Evolutionary conservation across 768 basidiomycete genomes (phyloP), one percentile per base, ranked within the genome.

Genomic region (Phanerodontia chrysosporium): DNA sequence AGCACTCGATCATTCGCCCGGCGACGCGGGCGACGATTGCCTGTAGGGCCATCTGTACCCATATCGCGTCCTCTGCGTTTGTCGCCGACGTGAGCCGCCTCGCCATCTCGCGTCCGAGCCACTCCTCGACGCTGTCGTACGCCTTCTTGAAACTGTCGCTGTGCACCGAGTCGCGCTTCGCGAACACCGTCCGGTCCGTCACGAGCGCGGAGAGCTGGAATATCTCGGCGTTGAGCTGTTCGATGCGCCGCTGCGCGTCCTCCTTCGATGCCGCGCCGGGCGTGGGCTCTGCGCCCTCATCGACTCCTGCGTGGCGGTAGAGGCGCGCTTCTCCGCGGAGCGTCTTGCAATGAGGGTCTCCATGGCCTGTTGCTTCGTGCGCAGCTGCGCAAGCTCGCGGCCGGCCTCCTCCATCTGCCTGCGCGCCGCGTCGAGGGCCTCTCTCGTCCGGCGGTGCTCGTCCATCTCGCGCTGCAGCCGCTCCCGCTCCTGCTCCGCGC

Each of bases 201-300:
- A 83, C 74, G 58, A 71, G 73, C 0, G 78, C 77, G 1, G 81
- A 78, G 16, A 75, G 75, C 62, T 83, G 79, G 36, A 74, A 74
- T 32, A 82, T 78, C 58, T 76, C 76, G 8, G 77, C 68, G 51
- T 83, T 79, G n/a, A 84, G 67, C 21, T 70, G 69, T 49, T 76
- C 74, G n/a, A 84, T 68, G 61, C 77, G 73, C 2, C 58, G 67
- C 30, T 75, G 69, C 13, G 83, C 74, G 32, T 85, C 81, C 6
- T 73, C 75, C 1, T 73, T 75, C 3, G 81, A 76, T 48, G 75
- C 69, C 0, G 67, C 44, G 58, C 82, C 80, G 1, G 74, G 75
- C 16, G 72, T 77, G 3, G 73, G 72, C 48, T 72, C 66, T 80
- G 80, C 8, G 75, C n/a, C n/a, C n/a, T n/a, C n/a, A n/a, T n/a